phyloP scores from a whole-genome alignment of 805 yeast genomes.

The Schizosaccharomyces cryophilus region DNA sequence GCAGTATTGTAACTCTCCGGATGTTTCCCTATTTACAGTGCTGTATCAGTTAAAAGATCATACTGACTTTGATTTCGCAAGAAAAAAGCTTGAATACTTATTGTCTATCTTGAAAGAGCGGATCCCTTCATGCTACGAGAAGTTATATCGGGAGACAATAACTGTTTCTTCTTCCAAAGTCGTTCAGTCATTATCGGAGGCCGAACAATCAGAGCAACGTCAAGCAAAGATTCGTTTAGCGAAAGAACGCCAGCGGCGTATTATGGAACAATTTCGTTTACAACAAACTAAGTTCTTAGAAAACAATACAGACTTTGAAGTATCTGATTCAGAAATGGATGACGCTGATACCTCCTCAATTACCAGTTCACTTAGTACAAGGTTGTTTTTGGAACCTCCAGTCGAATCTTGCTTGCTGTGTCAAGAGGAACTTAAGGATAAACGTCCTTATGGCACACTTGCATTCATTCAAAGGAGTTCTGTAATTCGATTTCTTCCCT shows the following conservation, averaged over 20 bases:
- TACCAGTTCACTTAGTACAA: slow-evolving; percentile 17
- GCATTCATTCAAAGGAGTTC: slow-evolving; percentile 25
- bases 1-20: neutral
- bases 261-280: slow-evolving; percentile 53
- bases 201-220: slow-evolving; percentile 12
- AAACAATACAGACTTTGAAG: slow-evolving; percentile 20
- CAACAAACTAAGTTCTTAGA: slow-evolving; percentile 59
- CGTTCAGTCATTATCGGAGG: neutral
- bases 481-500: neutral
- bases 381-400: slow-evolving; percentile 22
- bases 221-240: slow-evolving; percentile 40
- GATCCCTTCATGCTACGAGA: neutral
- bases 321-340: slow-evolving; percentile 5
- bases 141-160: neutral
- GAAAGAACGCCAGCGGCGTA: slow-evolving; percentile 38
- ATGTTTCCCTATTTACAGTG: neutral
- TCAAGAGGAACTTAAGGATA: slow-evolving; percentile 43
- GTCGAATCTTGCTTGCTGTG: slow-evolving; percentile 57
- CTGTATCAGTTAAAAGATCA: neutral
- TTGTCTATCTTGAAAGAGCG: neutral
- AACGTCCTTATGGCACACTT: slow-evolving; percentile 54
- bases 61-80: neutral
- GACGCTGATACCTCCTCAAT: slow-evolving; percentile 1
- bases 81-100: neutral
- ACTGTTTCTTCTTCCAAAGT: neutral